Percentiles rank a stretch among this genome's conserved stretches.
These are phyloP conservation scores for Paramyrothecium roridum DNA, from an alignment of 2,329 filamentous ascomycete species.

Conservation along the genomic window DNA sequence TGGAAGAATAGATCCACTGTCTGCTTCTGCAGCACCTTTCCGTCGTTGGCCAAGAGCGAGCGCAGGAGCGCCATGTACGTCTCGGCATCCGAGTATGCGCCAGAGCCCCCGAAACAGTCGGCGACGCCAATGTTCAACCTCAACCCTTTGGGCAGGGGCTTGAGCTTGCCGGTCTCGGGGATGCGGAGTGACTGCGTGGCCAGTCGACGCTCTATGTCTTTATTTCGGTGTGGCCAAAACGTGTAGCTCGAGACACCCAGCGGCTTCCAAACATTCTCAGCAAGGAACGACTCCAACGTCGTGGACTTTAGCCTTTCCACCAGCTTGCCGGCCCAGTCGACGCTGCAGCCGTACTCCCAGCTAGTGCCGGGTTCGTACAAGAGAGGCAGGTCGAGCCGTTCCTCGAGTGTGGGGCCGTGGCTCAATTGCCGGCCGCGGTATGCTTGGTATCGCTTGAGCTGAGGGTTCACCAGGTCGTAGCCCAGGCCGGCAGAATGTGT, in stretches of 20 bases:
- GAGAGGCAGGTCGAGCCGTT: slow-evolving; percentile 35
- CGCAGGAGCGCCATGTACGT: background rate
- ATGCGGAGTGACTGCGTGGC: background rate
- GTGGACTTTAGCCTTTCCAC: slow-evolving; percentile 37
- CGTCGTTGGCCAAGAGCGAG: background rate
- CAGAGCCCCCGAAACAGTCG: background rate
- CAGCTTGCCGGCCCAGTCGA: slow-evolving; percentile 46
- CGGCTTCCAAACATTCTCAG: slow-evolving; percentile 32
- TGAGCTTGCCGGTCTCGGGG: background rate
- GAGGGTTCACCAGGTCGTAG: slow-evolving; percentile 31
- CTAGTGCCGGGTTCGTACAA: slow-evolving; percentile 40
- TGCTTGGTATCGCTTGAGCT: background rate
- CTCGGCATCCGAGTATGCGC: background rate
- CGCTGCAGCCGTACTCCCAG: slow-evolving; percentile 40
- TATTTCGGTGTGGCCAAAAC: slow-evolving; percentile 1
- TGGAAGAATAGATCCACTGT: background rate
- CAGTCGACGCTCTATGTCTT: background rate
- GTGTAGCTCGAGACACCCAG: slow-evolving; percentile 8
- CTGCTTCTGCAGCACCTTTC: background rate
- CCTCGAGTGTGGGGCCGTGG: slow-evolving; percentile 29
- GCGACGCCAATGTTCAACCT: background rate
- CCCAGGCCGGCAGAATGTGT: slow-evolving; percentile 41
- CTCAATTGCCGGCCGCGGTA: slow-evolving; percentile 10
- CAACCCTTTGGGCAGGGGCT: background rate
- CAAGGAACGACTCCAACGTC: slow-evolving; percentile 36